phyloP scores from a whole-genome alignment of 2,329 filamentous ascomycete species.

The Phaeosphaeriaceae sp. region DNA sequence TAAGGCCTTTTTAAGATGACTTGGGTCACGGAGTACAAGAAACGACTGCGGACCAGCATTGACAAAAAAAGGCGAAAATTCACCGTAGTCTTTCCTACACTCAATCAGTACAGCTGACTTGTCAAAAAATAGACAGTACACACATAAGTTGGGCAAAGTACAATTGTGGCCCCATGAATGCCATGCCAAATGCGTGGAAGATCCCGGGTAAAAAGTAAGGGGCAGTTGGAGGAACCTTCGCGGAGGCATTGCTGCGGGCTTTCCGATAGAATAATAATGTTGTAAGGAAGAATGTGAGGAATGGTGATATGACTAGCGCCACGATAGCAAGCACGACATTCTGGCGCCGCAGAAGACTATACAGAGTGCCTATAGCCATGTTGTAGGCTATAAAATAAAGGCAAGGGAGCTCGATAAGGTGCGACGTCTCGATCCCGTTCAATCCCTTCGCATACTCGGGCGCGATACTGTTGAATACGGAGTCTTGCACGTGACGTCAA shows the following conservation, averaged over 20 bases:
- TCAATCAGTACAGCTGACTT: constrained; percentile 5
- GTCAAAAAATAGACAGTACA: background rate
- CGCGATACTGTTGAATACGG: no score
- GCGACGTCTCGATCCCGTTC: no score
- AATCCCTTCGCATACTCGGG: no score
- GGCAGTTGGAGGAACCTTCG: constrained; percentile 27
- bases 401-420: no score
- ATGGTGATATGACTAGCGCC: constrained; percentile 16
- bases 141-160: constrained; percentile 36
- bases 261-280: constrained; percentile 24
- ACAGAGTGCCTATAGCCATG: background rate
- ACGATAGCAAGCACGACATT: background rate
- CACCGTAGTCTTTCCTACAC: constrained; percentile 30
- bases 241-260: constrained; percentile 10
- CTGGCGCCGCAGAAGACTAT: background rate
- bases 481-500: no score
- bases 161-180: constrained; percentile 22
- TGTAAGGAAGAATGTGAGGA: constrained; percentile 32
- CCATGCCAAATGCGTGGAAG: constrained; percentile 28
- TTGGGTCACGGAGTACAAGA: constrained; percentile 27
- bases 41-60: constrained; percentile 25
- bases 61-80: constrained; percentile 30
- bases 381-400: background rate
- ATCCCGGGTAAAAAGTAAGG: constrained; percentile 32
- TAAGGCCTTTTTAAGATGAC: constrained; percentile 26